Conservation (phyloP, 768 basidiomycete species). For the Daedaleopsis nitida region DNA sequence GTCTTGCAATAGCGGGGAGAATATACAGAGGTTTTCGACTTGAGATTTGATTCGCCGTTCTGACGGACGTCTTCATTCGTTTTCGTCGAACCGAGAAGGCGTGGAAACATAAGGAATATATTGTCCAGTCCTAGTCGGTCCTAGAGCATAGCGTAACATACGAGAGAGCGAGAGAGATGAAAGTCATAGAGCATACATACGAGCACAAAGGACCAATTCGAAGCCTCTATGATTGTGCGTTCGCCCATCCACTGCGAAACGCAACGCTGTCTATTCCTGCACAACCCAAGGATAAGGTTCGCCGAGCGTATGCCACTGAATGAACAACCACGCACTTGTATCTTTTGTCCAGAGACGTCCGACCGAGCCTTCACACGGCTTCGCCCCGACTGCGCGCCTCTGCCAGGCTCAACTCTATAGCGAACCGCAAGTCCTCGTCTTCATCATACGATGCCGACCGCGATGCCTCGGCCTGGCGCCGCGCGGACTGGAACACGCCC, state of each 20-base stretch:
- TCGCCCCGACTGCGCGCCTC: conserved; percentile 50
- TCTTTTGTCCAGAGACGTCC: background rate
- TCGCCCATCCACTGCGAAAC: background rate
- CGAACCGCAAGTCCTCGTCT: conserved; percentile 67
- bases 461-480: background rate
- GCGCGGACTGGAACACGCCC: background rate
- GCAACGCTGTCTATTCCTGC: too few relatives aligned
- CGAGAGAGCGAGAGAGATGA: background rate
- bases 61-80: too few relatives aligned
- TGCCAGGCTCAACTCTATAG: conserved; percentile 69
- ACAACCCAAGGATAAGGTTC: too few relatives aligned
- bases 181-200: background rate
- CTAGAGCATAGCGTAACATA: too few relatives aligned
- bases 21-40: too few relatives aligned
- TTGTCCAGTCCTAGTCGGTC: too few relatives aligned
- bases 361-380: conserved; percentile 15
- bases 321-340: background rate
- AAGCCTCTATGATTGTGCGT: background rate
- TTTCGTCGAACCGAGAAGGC: too few relatives aligned
- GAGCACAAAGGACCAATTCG: background rate
- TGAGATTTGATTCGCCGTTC: too few relatives aligned
- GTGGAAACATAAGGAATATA: too few relatives aligned
- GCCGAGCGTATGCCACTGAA: too few relatives aligned
- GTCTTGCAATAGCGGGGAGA: too few relatives aligned
- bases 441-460: conserved; percentile 37